Base-by-base conservation (phyloP, 768 basidiomycete genomes). In the Mycena polygramma region DNA sequence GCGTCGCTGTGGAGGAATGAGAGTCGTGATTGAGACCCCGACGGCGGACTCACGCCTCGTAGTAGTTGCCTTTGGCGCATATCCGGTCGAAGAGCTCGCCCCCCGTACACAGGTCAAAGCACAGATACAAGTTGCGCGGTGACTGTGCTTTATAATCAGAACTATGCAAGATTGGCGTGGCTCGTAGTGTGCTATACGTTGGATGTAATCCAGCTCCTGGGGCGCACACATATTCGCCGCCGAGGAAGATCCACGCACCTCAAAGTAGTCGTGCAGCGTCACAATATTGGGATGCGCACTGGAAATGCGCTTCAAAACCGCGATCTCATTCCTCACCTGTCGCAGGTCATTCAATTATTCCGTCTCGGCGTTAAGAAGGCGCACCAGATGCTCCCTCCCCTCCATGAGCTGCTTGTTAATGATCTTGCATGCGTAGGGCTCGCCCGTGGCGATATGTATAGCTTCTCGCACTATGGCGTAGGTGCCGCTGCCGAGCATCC, bases 341-440 rank as follows among this genome's bases (percentile, higher is more conserved):
- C 35, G 11, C 24, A 62, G 20, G 14, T 4, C 17, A 30, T 8
- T 20, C 35, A n/a, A n/a, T n/a, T n/a, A n/a, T n/a, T 36, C 30
- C 39, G 5, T 15, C 7, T 24, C 24, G 17, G 36, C 20, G 20
- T 36, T 24, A 30, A 4, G 2, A n/a, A 24, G 22, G 77, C 90
- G 76, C 26, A 96, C 97, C 97, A 99, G 98, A 79, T 97, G 90
- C 82, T 99, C 97, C 72, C 97, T 86, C 2, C 97, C 97, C 77
- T 97, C 93, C 96, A 97, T 97, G 66, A 97, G 89, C 77, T 96
- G 94, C 87, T 99, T 99, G 90, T 97, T 98, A 83, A 98, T 96
- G 75, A 98, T 97, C 82, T 99, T 99, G 89, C 97, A 98, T n/a
- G 97, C 97, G 84, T 92, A 99, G 83, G 94, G 95, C 80, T 97